Percentiles rank a stretch among this genome's conserved stretches.
phyloP scores from a whole-genome alignment of 495 filamentous ascomycete species.

The Tuber umbilicatum region DNA sequence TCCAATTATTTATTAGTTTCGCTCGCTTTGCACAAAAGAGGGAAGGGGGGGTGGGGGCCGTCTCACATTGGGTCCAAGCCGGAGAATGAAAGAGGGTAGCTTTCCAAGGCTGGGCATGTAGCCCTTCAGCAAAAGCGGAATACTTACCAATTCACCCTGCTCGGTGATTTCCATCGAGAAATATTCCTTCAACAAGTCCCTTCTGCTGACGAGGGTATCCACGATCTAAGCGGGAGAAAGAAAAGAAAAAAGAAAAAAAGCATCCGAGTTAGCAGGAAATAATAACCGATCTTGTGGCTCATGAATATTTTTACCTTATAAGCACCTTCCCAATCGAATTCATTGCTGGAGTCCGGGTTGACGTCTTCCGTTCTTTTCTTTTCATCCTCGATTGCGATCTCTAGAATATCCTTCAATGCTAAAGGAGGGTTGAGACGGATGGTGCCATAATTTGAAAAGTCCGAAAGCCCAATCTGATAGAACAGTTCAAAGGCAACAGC shows the following conservation, averaged over 20 bases:
- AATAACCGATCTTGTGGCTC: constrained; percentile 8
- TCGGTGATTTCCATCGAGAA: constrained; percentile 78
- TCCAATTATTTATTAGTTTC: constrained; percentile 17
- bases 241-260: constrained; percentile 7
- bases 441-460: constrained; percentile 89
- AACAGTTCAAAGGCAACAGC: constrained; percentile 84
- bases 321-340: constrained; percentile 36
- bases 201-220: constrained; percentile 57
- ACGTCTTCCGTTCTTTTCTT: constrained; percentile 11
- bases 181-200: constrained; percentile 88
- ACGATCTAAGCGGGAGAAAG: constrained; percentile 19
- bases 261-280: not conserved
- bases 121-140: constrained; percentile 82
- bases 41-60: constrained; percentile 4
- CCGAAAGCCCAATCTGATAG: constrained; percentile 92
- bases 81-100: constrained; percentile 78
- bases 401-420: constrained; percentile 61
- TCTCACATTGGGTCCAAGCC: constrained; percentile 62
- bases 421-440: constrained; percentile 76
- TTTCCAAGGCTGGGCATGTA: constrained; percentile 82
- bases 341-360: constrained; percentile 6
- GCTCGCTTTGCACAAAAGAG: constrained; percentile 1
- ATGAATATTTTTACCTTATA: constrained; percentile 21
- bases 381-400: constrained; percentile 66
- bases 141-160: constrained; percentile 64